These are phyloP conservation scores for Juglanconis juglandina DNA, from an alignment of 2,329 filamentous ascomycete species.

Conservation along the genomic window DNA sequence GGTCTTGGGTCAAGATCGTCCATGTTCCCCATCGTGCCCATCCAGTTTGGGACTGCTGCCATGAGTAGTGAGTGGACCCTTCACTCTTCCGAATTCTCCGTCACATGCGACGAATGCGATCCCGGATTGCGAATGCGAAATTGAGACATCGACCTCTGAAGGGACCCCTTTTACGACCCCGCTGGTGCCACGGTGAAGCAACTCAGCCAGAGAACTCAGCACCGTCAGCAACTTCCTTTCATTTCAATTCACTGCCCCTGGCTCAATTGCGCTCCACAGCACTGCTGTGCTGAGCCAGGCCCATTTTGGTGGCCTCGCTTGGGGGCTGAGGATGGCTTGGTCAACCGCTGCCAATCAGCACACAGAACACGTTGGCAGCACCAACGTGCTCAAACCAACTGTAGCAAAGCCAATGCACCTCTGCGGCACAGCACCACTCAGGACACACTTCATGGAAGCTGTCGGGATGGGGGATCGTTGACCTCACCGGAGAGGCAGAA, in stretches of 20 bases:
- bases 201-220: not conserved
- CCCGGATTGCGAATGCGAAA: not conserved
- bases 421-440: slow-evolving; percentile 10
- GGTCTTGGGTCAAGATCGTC: too few relatives aligned
- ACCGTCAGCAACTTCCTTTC: not conserved
- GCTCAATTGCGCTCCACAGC: not conserved
- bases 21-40: not conserved
- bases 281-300: slow-evolving; percentile 9
- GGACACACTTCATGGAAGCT: not conserved
- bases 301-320: not conserved
- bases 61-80: too few relatives aligned
- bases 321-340: not conserved
- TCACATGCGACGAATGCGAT: too few relatives aligned
- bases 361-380: not conserved
- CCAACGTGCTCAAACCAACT: slow-evolving; percentile 2
- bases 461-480: not conserved
- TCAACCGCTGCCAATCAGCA: not conserved
- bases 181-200: not conserved
- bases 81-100: too few relatives aligned
- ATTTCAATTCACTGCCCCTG: not conserved
- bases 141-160: not conserved
- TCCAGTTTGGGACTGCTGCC: not conserved
- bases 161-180: not conserved
- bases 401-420: slow-evolving; percentile 6
- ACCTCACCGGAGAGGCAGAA: not conserved